Percentiles rank a stretch among this genome's conserved stretches.
Conservation (phyloP, 164 flowering plant genomes). For the Akebia trifoliata region DNA sequence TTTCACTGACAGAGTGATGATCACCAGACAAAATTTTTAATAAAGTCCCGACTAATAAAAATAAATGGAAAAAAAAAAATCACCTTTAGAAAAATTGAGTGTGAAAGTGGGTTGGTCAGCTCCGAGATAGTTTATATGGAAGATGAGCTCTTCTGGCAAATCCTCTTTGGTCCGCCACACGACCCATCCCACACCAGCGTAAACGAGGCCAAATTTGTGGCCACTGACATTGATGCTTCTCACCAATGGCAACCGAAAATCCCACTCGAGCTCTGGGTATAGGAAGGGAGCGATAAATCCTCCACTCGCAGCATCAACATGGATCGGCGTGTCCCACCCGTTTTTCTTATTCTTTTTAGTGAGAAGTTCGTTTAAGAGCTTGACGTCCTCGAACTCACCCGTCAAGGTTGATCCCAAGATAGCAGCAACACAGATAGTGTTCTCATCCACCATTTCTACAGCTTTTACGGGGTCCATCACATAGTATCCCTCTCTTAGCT, state of each 20-base stretch:
- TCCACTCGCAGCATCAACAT: conserved; percentile 73
- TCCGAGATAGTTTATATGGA: conserved; percentile 72
- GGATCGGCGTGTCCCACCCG: conserved; percentile 71
- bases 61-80: not conserved
- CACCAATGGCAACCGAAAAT: conserved; percentile 62
- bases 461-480: conserved; percentile 76
- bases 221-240: conserved; percentile 82
- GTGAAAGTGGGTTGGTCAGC: conserved; percentile 77
- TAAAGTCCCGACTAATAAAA: too few relatives aligned
- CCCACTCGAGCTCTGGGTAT: conserved; percentile 63
- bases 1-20: too few relatives aligned
- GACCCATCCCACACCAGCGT: conserved; percentile 73
- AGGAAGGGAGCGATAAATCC: conserved; percentile 59
- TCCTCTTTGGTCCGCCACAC: conserved; percentile 63
- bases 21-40: too few relatives aligned
- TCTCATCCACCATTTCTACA: conserved; percentile 72
- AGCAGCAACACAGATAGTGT: conserved; percentile 75
- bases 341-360: conserved; percentile 49
- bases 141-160: conserved; percentile 65
- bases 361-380: conserved; percentile 53
- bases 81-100: conserved; percentile 77
- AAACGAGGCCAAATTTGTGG: conserved; percentile 71
- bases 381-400: conserved; percentile 73
- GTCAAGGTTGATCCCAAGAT: conserved; percentile 67
- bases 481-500: conserved; percentile 55